These are phyloP conservation scores for Arabidopsis hybrid DNA, from an alignment of 441 rosid genomes.

Conservation along the genomic window DNA sequence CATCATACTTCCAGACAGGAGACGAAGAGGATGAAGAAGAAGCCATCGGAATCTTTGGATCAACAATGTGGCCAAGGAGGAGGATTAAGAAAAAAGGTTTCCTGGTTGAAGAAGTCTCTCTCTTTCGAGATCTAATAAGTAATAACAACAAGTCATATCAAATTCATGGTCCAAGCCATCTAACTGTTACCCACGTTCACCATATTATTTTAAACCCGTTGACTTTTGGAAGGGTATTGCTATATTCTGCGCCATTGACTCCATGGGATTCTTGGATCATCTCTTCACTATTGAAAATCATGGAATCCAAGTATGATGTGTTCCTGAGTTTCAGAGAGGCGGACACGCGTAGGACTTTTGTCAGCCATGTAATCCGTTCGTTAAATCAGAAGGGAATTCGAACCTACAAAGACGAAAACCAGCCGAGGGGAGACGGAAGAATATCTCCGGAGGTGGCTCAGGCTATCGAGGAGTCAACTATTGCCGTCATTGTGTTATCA, in stretches of 20 bases:
- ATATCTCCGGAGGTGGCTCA: slow-evolving; percentile 33
- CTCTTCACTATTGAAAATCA: not conserved
- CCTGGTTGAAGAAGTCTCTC: too few species aligned
- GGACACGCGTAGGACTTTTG: slow-evolving; percentile 49
- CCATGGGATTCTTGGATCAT: not conserved
- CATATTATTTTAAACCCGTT: not conserved
- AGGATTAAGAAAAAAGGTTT: too few species aligned
- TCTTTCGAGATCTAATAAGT: too few species aligned
- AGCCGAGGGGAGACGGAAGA: slow-evolving; percentile 42
- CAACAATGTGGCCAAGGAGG: too few species aligned
- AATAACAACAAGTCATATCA: too few species aligned
- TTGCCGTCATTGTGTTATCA: slow-evolving; percentile 45
- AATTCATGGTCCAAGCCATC: too few species aligned
- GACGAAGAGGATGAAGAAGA: slow-evolving; percentile 12
- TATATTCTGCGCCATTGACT: not conserved
- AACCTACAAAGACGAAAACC: slow-evolving; percentile 46
- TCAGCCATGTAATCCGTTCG: slow-evolving; percentile 36
- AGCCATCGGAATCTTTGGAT: not conserved
- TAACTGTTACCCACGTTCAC: too few species aligned
- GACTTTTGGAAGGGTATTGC: too few species aligned
- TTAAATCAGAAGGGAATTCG: slow-evolving; percentile 28
- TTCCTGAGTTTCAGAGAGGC: slow-evolving; percentile 54
- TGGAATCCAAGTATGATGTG: slow-evolving; percentile 25
- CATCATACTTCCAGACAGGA: slow-evolving; percentile 10
- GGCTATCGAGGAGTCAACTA: slow-evolving; percentile 45